phyloP scores from a whole-genome alignment of 805 yeast genomes.

The Huiozyma sinensis region DNA sequence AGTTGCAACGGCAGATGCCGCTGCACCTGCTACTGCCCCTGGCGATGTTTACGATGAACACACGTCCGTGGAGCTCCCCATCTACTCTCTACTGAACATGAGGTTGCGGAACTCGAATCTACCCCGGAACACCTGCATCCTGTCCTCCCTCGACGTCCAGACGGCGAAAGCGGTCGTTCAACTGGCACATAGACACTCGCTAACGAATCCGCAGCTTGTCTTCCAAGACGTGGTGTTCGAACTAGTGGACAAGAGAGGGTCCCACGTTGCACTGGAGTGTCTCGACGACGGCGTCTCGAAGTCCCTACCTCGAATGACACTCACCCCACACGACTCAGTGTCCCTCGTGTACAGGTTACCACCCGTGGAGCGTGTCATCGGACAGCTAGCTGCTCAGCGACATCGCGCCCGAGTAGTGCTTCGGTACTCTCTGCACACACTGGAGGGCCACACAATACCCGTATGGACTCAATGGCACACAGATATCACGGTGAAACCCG shows the following conservation, averaged over 20 bases:
- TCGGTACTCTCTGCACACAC: constrained; percentile 7
- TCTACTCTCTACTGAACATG: constrained; percentile 24
- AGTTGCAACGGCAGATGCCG: no score
- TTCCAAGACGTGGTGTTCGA: constrained; percentile 14
- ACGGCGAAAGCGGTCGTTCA: constrained; percentile 18
- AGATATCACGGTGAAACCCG: constrained; percentile 19
- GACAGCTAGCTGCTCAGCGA: constrained; percentile 2
- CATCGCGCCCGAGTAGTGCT: constrained; percentile 20
- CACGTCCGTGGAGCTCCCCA: constrained; percentile 9
- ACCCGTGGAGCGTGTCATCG: not conserved
- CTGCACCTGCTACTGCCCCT: not conserved
- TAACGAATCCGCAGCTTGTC: constrained; percentile 1
- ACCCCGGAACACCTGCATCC: constrained; percentile 12
- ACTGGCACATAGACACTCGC: constrained; percentile 7
- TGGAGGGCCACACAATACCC: constrained; percentile 4
- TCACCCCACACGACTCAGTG: constrained; percentile 17
- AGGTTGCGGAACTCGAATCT: constrained; percentile 21
- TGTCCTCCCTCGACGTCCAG: constrained; percentile 27
- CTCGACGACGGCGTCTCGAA: constrained; percentile 5
- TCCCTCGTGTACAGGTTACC: constrained; percentile 21
- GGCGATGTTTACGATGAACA: not conserved
- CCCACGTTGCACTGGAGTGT: constrained; percentile 15
- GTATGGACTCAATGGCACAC: constrained; percentile 25
- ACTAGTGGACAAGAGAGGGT: constrained; percentile 11
- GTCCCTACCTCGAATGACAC: not conserved